Percentiles rank a stretch among this genome's conserved stretches.
Conservation (phyloP, 352 stramenopile genomes). For the Globisporangium orthogonon region DNA sequence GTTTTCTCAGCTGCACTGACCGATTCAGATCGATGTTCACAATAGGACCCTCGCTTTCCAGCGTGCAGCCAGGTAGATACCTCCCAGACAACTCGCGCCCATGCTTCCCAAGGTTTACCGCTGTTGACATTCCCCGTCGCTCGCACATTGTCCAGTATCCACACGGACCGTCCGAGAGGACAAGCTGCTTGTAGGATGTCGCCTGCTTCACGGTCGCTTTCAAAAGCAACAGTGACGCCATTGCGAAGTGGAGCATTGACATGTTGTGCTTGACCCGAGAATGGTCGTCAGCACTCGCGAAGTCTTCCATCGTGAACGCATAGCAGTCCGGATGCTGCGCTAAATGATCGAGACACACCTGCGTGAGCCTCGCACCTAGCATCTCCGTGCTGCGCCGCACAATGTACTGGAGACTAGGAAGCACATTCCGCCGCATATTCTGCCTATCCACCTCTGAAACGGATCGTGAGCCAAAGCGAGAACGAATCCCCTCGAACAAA, state of each 20-base stretch:
- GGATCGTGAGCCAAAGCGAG: slow-evolving; percentile 58
- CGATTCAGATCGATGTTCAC: slow-evolving; percentile 81
- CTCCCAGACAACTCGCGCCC: slow-evolving; percentile 38
- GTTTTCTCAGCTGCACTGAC: slow-evolving; percentile 49
- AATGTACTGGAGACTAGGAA: slow-evolving; percentile 45
- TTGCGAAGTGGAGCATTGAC: slow-evolving; percentile 80
- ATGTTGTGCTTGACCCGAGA: slow-evolving; percentile 84
- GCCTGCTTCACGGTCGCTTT: slow-evolving; percentile 70
- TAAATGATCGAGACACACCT: slow-evolving; percentile 35
- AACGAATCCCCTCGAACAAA: slow-evolving; percentile 65
- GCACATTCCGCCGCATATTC: slow-evolving; percentile 54
- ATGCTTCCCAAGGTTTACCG: slow-evolving; percentile 63
- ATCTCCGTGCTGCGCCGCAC: slow-evolving; percentile 44
- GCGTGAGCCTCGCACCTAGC: slow-evolving; percentile 46
- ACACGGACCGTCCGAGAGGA: slow-evolving; percentile 53
- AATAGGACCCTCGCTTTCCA: slow-evolving; percentile 75
- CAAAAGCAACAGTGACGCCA: slow-evolving; percentile 77
- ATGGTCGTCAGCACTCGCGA: slow-evolving; percentile 21
- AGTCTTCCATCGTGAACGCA: slow-evolving; percentile 71
- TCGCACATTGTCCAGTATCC: slow-evolving; percentile 89
- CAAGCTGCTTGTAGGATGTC: slow-evolving; percentile 73
- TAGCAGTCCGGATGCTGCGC: slow-evolving; percentile 53
- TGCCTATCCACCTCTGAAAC: slow-evolving; percentile 75
- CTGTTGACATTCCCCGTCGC: slow-evolving; percentile 54
- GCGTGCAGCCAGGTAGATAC: slow-evolving; percentile 51